Evolutionary conservation across 768 basidiomycete species (phyloP), one percentile per base, ranked within the genome.

Genomic region (Exidia glandulosa): DNA sequence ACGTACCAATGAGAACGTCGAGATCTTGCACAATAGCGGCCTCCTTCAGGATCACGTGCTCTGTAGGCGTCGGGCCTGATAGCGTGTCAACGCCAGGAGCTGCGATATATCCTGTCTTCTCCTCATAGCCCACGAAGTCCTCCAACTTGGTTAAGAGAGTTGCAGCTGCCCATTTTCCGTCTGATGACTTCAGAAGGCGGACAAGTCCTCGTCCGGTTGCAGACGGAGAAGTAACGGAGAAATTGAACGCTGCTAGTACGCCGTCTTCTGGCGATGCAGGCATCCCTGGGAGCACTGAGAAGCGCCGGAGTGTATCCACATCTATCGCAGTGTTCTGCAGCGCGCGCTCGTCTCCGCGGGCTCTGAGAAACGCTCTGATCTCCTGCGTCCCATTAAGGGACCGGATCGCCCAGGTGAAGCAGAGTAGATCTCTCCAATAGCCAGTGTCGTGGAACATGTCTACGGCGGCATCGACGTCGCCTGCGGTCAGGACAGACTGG

Each of bases 391-490:
- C 75, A 25, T 66, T 61, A 7, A 78, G 68, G 2, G 76, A 64
- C 29, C 76, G 73, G 32, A 69, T 70, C 60, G 75, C 69, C 78
- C 78, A 78, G 2, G 71, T 72, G 63, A 80, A 76, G 13, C 71
- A 67, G 48, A 79, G 71, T 31, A 75, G 57, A 61, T 80, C 77
- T 3, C 76, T 69, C 41, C 41, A 45, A 23, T 45, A 45, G 41
- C 41, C 41, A 23, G 19, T 45, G 41, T 45, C 41, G 41, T 45
- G 41, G 41, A 45, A 45, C 41, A 45, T 45, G 23, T 45, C 41
- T 3, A 45, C 12, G 19, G 23, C 12, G 19, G 41, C 19, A 6
- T 45, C 41, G 41, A 45, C 19, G 16, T 14, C 41, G 23, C 41
- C 41, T 19, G 41, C 9, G 41, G 41, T 19, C 19, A 45, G 41